Conservation (phyloP, 306 rosid species). For the Castanopsis chinensis region DNA sequence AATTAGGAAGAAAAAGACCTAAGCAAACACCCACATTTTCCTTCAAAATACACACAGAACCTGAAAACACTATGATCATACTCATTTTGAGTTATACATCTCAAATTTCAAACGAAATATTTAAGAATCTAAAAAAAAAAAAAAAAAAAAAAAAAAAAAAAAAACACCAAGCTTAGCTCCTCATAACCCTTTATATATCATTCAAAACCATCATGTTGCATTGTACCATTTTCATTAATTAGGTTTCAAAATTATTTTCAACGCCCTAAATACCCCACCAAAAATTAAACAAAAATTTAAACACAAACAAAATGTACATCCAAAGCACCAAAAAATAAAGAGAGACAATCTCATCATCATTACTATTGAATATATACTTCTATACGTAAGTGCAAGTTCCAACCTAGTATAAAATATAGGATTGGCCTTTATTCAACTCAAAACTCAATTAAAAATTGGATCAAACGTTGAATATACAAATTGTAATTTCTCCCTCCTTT, state of each 20-base stretch:
- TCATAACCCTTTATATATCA: not conserved
- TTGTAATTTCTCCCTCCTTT: too few relatives aligned
- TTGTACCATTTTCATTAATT: conserved; percentile 1
- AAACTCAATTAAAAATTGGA: too few relatives aligned
- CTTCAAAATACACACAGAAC: not conserved
- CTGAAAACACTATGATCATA: not conserved
- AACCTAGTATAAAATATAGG: too few relatives aligned
- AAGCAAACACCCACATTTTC: not conserved
- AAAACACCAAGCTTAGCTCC: not conserved
- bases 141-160: too few relatives aligned
- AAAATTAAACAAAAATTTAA: not conserved
- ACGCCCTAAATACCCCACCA: conserved; percentile 27
- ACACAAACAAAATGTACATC: not conserved
- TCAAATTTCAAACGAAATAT: not conserved
- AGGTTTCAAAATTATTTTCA: conserved; percentile 10
- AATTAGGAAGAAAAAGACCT: not conserved
- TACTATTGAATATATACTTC: too few relatives aligned
- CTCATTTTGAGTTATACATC: not conserved
- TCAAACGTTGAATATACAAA: too few relatives aligned
- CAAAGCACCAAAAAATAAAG: too few relatives aligned
- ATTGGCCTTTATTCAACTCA: too few relatives aligned
- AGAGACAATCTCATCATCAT: too few relatives aligned
- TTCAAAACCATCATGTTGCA: not conserved
- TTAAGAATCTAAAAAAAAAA: not conserved
- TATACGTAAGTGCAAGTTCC: too few relatives aligned